phyloP scores from a whole-genome alignment of 768 basidiomycete genomes.

The Leccinellum luteum region DNA sequence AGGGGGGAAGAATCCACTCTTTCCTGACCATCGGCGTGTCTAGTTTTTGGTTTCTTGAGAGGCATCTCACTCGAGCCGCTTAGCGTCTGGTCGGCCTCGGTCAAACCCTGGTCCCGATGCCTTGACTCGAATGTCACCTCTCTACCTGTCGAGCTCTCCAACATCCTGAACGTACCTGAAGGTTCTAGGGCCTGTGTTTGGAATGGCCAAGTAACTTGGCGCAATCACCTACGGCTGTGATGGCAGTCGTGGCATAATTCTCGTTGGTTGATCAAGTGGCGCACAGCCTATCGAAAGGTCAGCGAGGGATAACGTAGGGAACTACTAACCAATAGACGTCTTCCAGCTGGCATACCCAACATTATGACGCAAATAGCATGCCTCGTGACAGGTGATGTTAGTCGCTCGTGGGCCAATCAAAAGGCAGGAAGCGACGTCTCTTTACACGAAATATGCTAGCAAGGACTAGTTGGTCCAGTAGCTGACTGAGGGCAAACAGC shows the following conservation, averaged over 20 bases:
- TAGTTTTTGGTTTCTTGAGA: not conserved
- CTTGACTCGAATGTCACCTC: not conserved
- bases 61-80: not conserved
- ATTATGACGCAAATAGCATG: not conserved
- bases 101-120: not conserved
- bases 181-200: not conserved
- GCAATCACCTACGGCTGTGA: not conserved
- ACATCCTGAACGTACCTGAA: not conserved
- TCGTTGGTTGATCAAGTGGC: not conserved
- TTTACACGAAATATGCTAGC: not conserved
- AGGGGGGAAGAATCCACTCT: not conserved
- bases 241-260: not conserved
- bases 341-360: not conserved
- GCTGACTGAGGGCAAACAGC: not conserved
- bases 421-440: not conserved
- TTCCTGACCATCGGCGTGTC: not conserved
- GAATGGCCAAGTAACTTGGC: not conserved
- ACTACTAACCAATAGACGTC: not conserved
- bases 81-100: not conserved
- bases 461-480: not conserved
- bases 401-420: not conserved
- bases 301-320: not conserved
- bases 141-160: not conserved
- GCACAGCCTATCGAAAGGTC: not conserved
- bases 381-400: not conserved